Base-by-base conservation (phyloP, 164 flowering plant species). In the Tetracentron sinense region DNA sequence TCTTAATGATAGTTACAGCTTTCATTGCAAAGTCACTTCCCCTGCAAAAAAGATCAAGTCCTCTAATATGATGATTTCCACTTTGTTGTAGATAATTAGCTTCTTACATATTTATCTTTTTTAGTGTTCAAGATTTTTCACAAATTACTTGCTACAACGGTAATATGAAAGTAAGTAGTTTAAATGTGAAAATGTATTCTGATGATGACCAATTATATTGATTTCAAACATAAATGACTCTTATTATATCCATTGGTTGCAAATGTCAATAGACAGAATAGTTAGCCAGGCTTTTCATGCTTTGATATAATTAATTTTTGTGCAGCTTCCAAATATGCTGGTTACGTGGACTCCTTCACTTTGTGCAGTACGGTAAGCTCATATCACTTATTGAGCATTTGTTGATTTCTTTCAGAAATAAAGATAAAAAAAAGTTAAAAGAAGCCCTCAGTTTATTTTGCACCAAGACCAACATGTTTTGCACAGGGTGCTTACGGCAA, bases 291-390 rank as follows among this genome's bases (percentile, higher is more conserved):
- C n/a, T 12, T 57, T 42, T 48, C 61, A 22, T 64, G 7, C 20
- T 30, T 33, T 54, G 60, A 71, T n/a, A 12, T 20, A 42, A 48
- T 49, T 44, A 54, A 33, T 17, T 42, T 56, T 65, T 66, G 59
- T 81, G 78, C 91, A 94, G 99, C 96, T 68, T 94, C 99, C 29
- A 94, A 91, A 54, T 91, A 81, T 85, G 97, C 93, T 72, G 99
- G 99, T 1, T 94, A 91, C 76, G 86, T 94, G 57, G 81, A 81
- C 61, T 63, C 93, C 61, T 87, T 94, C 82, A 84, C 91, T 53
- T 59, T 94, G 57, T 82, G 92, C 79, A 86, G 97, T 82, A 86
- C 96, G 80, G 97, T 91, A 78, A 83, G 92, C 69, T 68, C 57
- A 7, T 21, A 46, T 59, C 2, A 60, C 29, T 29, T 61, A 12